Conservation (phyloP, 1,284 basidiomycete genomes). For the Puccinia polysora region DNA sequence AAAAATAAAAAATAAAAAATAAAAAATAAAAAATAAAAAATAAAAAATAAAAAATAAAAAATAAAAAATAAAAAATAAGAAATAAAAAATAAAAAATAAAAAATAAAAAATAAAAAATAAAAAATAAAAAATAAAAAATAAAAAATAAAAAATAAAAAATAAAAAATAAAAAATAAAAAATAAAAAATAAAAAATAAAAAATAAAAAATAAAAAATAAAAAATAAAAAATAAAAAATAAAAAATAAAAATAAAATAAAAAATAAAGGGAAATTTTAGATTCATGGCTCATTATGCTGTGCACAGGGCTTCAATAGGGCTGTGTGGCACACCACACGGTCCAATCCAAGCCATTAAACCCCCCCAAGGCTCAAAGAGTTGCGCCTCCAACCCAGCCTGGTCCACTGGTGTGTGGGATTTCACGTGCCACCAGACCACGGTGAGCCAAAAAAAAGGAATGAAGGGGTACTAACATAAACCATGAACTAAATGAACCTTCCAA, state of each 20-base stretch:
- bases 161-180: background rate
- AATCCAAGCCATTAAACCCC: no score
- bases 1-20: background rate
- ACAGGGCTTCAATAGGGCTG: no score
- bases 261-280: background rate
- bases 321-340: no score
- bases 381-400: no score
- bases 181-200: background rate
- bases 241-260: background rate
- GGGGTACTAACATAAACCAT: no score
- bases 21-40: background rate
- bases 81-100: background rate
- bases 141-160: slow-evolving; percentile 6
- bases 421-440: no score
- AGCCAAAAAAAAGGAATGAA: no score
- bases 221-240: background rate
- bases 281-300: background rate
- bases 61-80: no score
- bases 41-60: background rate
- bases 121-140: background rate
- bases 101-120: background rate
- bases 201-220: background rate
- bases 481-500: no score
- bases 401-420: no score
- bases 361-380: no score